Conservation (phyloP, 257 asterid genomes). For the Primulina tabacum region DNA sequence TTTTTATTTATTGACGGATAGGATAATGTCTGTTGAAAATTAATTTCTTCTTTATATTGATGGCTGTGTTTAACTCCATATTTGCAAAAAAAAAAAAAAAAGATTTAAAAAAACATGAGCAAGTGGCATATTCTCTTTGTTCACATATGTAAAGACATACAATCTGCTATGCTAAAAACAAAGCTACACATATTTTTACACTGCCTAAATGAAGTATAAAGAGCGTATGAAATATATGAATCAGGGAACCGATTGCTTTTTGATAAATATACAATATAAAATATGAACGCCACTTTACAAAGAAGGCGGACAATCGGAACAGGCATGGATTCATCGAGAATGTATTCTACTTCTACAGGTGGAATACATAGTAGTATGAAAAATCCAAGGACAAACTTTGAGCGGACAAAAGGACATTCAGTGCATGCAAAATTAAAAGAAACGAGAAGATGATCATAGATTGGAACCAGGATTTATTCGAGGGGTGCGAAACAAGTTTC, state of each 20-base stretch:
- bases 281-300: background rate
- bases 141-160: no score
- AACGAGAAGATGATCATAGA: background rate
- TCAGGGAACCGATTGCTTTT: no score
- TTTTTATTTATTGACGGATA: slow-evolving; percentile 18
- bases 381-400: background rate
- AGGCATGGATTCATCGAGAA: background rate
- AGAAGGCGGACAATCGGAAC: no score
- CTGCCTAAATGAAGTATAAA: no score
- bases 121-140: no score
- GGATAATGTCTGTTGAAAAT: slow-evolving; percentile 4
- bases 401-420: background rate
- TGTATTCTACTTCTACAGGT: background rate
- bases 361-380: background rate
- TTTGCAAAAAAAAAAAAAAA: no score
- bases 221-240: no score
- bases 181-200: no score
- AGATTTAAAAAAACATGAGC: no score
- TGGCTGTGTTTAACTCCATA: background rate
- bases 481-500: background rate
- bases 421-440: background rate
- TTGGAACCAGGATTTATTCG: background rate
- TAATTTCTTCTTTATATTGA: background rate
- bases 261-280: no score
- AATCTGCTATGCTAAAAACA: no score